Evolutionary conservation across 2,329 filamentous ascomycete species (phyloP), one percentile per base, ranked within the genome.

Genomic region (Thielaviopsis cerberus): DNA sequence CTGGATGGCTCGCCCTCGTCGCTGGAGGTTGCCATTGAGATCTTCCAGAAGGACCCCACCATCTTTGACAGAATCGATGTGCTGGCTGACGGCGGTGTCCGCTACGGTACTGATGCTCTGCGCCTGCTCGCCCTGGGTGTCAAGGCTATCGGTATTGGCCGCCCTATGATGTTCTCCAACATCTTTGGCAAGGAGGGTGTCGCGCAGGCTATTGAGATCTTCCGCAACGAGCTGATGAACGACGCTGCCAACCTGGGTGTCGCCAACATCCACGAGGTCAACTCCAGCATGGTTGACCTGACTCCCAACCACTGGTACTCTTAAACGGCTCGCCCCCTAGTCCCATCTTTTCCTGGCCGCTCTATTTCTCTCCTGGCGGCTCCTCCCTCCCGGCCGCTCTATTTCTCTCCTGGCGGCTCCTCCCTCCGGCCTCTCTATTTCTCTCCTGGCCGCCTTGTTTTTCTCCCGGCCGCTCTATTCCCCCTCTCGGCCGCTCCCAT

Each of bases 131-230:
- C 71, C 1, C 69, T 73, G 15, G 72, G 72, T 10, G 72, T 72
- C 57, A 69, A 68, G 62, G 71, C 70, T 13, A 71, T 74, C 5
- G 69, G 76, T 15, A 61, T 80, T 0, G 76, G 76, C 17, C 66
- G 77, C 0, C 71, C 74, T 10, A 50, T 59, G 4, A 58, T 61
- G 59, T 61, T 61, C 50, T 53, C 74, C 61, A 79, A 78, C 66
- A 65, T 76, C 52, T 79, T 71, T 61, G 77, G 76, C 5, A 65
- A 69, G 53, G 70, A 72, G 7, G 76, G 77, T 51, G 73, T 79
- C 1, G 66, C 70, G 63, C 71, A 70, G 66, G 71, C 66, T 27
- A 67, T 72, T 52, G 51, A 66, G 8, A 69, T 79, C 11, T 66
- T 79, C 63, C 76, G 75, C 69, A 68, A 71, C 58, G 76, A 79